phyloP scores from a whole-genome alignment of 1,284 basidiomycete genomes.

The Amylostereum chailletii region DNA sequence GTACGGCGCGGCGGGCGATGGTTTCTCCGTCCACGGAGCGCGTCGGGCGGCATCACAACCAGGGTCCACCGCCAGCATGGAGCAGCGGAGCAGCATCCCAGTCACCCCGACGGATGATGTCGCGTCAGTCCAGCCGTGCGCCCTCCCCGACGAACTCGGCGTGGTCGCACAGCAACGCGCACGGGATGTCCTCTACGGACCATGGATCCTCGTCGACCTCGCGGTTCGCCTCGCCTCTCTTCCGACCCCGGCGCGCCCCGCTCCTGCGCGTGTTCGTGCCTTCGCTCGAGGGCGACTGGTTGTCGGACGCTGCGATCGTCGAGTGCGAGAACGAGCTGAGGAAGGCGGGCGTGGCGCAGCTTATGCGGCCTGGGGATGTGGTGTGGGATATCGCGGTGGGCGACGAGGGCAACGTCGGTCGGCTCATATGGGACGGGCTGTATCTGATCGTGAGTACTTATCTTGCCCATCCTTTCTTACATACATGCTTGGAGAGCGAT shows the following conservation, averaged over 20 bases:
- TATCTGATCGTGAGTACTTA: conserved; percentile 60
- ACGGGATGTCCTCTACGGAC: too few relatives aligned
- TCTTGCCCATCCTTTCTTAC: conserved; percentile 7
- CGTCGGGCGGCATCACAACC: conserved; percentile 6
- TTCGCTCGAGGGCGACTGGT: conserved; percentile 73
- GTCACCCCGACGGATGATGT: conserved; percentile 16
- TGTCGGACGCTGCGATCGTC: conserved; percentile 67
- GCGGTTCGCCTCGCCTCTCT: conserved; percentile 36
- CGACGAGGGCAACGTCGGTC: conserved; percentile 72
- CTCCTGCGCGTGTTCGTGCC: conserved; percentile 73
- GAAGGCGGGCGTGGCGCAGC: conserved; percentile 46
- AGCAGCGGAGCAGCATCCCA: conserved; percentile 4
- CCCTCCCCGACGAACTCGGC: conserved; percentile 52
- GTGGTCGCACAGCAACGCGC: conserved; percentile 22
- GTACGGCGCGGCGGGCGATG: conserved; percentile 20
- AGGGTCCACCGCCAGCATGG: conserved; percentile 12
- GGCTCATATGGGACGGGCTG: conserved; percentile 74
- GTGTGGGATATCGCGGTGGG: conserved; percentile 78
- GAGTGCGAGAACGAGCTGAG: conserved; percentile 73
- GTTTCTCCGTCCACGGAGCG: conserved; percentile 9
- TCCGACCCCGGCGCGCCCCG: conserved; percentile 58
- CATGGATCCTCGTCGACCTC: conserved; percentile 7
- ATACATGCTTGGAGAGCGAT: conserved; percentile 2
- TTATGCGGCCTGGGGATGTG: conserved; percentile 67
- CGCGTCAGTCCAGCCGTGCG: conserved; percentile 45